Evolutionary conservation across 2,329 filamentous ascomycete genomes (phyloP).

Genomic region (Trichoderma oligosporum): DNA sequence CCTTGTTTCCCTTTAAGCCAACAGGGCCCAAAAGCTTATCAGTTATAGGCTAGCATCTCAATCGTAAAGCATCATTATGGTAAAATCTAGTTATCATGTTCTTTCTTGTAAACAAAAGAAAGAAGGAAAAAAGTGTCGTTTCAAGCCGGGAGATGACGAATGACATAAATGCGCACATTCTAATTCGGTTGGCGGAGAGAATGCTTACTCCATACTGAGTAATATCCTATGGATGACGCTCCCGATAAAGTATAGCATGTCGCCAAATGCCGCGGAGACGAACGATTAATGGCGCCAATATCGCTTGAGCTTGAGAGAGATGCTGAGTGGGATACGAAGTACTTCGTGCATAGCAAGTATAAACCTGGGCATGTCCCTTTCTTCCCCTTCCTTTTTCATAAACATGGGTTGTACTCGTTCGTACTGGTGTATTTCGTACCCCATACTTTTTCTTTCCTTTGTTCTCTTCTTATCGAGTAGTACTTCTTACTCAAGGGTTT

Average conservation of each 20-base stretch:
- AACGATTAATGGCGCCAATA: not conserved
- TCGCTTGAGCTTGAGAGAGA: not conserved
- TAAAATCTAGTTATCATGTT: not conserved
- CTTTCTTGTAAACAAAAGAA: no score
- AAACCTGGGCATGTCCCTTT: not conserved
- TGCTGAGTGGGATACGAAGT: no score
- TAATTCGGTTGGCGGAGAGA: not conserved
- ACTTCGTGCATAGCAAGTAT: no score
- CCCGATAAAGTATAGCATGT: not conserved
- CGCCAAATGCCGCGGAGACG: not conserved
- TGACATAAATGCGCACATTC: not conserved
- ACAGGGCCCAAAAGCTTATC: not conserved
- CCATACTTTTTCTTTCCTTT: no score
- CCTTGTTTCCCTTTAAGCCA: conserved; percentile 1
- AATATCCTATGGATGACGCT: not conserved
- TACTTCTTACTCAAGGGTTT: no score
- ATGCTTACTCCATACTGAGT: not conserved
- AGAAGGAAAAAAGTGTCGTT: no score
- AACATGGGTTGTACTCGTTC: not conserved
- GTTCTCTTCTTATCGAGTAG: not conserved
- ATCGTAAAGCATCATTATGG: not conserved
- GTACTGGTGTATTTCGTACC: not conserved
- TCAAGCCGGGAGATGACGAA: not conserved
- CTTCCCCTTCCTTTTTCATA: not conserved
- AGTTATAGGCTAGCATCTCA: not conserved